Base-by-base conservation (phyloP, 192 early-diverging fungal genomes). In the Lunasporangiospora selenospora region DNA sequence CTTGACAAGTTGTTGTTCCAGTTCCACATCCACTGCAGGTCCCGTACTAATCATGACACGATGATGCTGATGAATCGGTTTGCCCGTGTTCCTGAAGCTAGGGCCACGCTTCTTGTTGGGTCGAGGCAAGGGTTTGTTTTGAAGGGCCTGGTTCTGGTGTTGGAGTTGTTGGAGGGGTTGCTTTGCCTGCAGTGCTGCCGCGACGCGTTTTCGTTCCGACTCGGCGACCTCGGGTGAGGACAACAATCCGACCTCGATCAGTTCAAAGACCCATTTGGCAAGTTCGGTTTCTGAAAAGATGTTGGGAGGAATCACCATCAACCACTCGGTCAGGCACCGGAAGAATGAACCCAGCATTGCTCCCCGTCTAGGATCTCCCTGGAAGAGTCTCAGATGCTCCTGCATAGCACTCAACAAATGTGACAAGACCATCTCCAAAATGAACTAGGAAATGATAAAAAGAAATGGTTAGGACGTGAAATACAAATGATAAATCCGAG, bases 281-380 rank as follows among this genome's bases (percentile, higher is more conserved):
- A 90, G 76, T 26, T 91, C 87, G 2, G 86, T 85, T 26, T 81
- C 80, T 3, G 81, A 78, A 54, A 93, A 77, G 5, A 90, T 52
- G 21, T 80, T 81, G 12, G 83, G 60, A 6, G 88, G 83, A 21
- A 86, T 70, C 2, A 77, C 77, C 86, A 93, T 91, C n/a, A 93
- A 37, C 93, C 92, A 95, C 32, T 89, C 85, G 2, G 83, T 63
- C 8, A 93, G 49, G 54, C 90, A 89, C 23, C 83, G 80, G 37
- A 93, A 87, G 15, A 94, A 67, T 16, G 82, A 73, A 2, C 87
- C 79, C n/a, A 92, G 78, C 24, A 89, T 86, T 11, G 70, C 51
- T 5, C 80, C 87, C 77, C 62, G 37, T 12, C 37, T 51, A 30
- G 41, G 19, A 50, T 76, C 64, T 19, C 24, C 51, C 34, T 59